Percentiles rank a stretch among this genome's conserved stretches.
These are phyloP conservation scores for Pancytospora philotis DNA, from an alignment of 371 early-diverging fungal species.

Conservation along the genomic window DNA sequence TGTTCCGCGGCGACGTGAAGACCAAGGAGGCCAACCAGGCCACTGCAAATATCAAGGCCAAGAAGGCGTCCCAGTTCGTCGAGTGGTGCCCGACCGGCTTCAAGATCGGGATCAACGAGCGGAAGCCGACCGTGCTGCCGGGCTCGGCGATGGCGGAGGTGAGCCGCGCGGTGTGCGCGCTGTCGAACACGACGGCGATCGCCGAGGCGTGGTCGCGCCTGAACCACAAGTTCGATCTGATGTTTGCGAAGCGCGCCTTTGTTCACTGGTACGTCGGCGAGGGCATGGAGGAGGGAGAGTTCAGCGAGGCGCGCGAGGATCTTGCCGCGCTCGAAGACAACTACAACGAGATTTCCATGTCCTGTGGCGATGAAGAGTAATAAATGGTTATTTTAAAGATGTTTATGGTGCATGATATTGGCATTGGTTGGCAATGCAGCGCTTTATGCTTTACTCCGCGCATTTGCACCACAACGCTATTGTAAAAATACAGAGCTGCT, in stretches of 20 bases:
- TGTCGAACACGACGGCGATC: conserved; percentile 86
- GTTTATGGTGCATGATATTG: too few species aligned
- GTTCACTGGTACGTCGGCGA: conserved; percentile 97
- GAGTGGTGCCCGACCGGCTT: conserved; percentile 95
- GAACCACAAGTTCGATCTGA: conserved; percentile 82
- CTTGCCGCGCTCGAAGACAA: conserved; percentile 96
- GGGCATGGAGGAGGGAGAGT: conserved; percentile 82
- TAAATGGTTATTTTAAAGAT: conserved; percentile 25
- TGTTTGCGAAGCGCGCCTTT: conserved; percentile 91
- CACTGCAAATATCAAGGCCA: conserved; percentile 68
- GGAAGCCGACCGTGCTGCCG: conserved; percentile 74
- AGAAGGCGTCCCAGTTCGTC: conserved; percentile 73
- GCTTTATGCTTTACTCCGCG: too few species aligned
- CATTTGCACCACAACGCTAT: too few species aligned
- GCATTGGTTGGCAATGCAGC: too few species aligned
- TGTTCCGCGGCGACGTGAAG: conserved; percentile 75
- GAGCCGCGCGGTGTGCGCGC: conserved; percentile 78
- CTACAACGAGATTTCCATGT: conserved; percentile 61
- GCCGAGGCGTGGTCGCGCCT: conserved; percentile 84
- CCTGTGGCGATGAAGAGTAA: conserved; percentile 21
- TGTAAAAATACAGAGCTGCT: too few species aligned
- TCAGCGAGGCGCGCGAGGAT: conserved; percentile 97
- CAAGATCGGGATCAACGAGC: conserved; percentile 85
- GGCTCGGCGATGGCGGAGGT: conserved; percentile 82
- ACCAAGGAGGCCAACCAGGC: conserved; percentile 75